Percentiles rank a stretch among this genome's conserved stretches.
Evolutionary conservation across 805 yeast genomes (phyloP).

Genomic region (Hagleromyces aurorensis): DNA sequence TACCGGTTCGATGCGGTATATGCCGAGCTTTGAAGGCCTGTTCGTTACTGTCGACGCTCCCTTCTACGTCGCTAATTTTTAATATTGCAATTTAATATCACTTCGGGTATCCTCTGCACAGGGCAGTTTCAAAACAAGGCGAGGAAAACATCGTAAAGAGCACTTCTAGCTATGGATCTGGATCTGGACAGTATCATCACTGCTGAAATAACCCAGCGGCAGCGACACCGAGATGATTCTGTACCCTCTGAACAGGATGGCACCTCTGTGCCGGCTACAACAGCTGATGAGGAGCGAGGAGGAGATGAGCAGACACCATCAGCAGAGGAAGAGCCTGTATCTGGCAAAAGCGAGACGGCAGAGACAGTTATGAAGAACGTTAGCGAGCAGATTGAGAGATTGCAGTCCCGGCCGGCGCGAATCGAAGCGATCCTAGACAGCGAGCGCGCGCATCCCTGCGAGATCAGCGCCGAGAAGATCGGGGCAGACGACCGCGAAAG

Average conservation of each 20-base stretch:
- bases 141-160: no score
- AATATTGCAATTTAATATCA: no score
- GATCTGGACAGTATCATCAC: conserved; percentile 35
- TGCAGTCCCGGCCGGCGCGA: conserved; percentile 10
- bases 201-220: conserved; percentile 14
- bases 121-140: no score
- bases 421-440: conserved; percentile 6
- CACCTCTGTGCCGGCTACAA: conserved; percentile 1
- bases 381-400: conserved; percentile 4
- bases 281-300: neutral
- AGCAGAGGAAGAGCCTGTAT: neutral
- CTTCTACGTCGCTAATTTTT: no score
- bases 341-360: conserved; percentile 1
- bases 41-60: no score
- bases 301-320: conserved; percentile 3
- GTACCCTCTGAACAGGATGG: conserved; percentile 2
- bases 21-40: no score
- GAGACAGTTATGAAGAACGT: neutral
- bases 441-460: conserved; percentile 10
- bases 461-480: conserved; percentile 32
- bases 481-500: conserved; percentile 41
- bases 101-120: no score
- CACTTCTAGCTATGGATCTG: conserved; percentile 46
- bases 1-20: no score
- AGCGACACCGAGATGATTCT: conserved; percentile 5